These are phyloP conservation scores for Silene latifolia DNA, from an alignment of 148 eudicot species.

Conservation along the genomic window DNA sequence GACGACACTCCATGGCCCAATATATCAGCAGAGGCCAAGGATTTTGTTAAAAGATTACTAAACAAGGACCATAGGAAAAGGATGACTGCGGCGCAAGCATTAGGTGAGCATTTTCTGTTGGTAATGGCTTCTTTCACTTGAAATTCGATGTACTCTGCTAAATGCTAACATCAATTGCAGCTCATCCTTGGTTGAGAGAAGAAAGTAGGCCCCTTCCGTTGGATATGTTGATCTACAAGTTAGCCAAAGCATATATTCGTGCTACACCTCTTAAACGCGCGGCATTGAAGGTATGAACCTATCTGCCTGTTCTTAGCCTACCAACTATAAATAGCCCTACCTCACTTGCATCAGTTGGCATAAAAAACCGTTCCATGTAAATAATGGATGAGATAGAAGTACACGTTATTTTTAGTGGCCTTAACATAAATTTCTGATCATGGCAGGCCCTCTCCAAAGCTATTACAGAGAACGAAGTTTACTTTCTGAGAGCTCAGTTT, in stretches of 20 bases:
- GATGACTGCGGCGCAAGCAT: conserved; percentile 95
- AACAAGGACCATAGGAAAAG: conserved; percentile 96
- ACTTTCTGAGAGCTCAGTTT: conserved; percentile 73
- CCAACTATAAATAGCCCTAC: too few relatives aligned
- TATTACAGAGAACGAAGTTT: conserved; percentile 67
- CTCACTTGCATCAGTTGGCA: too few relatives aligned
- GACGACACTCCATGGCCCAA: conserved; percentile 88
- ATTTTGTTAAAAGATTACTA: conserved; percentile 84
- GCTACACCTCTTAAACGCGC: conserved; percentile 78
- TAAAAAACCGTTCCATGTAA: too few relatives aligned
- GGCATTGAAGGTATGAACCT: conserved; percentile 58
- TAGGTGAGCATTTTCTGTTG: conserved; percentile 46
- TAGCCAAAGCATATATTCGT: conserved; percentile 67
- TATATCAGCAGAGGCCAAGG: conserved; percentile 76
- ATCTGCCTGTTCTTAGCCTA: not conserved
- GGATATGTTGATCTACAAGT: conserved; percentile 68
- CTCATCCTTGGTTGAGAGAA: conserved; percentile 92
- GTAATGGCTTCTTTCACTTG: not conserved
- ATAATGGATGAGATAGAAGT: too few relatives aligned
- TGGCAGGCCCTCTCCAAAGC: conserved; percentile 94
- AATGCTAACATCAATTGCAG: conserved; percentile 45
- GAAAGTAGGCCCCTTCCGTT: conserved; percentile 59
- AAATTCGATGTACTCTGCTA: conserved; percentile 7
- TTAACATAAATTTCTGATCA: conserved; percentile 2
- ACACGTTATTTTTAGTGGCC: not conserved